Evolutionary conservation across 228 moss, liverwort and hornwort genomes (phyloP).

Genomic region (Sphagnum fallax): DNA sequence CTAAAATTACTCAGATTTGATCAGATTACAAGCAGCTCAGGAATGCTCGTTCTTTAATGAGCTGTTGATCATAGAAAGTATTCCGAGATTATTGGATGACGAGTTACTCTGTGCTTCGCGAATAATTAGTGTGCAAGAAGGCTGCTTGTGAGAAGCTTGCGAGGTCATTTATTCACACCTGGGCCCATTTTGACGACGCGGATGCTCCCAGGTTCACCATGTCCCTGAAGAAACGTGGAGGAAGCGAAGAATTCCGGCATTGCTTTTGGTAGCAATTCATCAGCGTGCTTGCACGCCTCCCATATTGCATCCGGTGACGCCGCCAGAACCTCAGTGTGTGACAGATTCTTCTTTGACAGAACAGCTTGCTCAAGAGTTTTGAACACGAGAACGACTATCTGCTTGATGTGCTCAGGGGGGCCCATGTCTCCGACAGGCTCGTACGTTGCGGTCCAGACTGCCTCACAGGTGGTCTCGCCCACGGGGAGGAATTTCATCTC

Average conservation of each 20-base stretch:
- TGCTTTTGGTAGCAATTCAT: slow-evolving; percentile 21
- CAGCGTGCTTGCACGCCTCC: slow-evolving; percentile 33
- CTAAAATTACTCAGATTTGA: too few species aligned
- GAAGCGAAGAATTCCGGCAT: slow-evolving; percentile 33
- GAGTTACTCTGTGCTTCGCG: too few species aligned
- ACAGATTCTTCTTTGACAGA: slow-evolving; percentile 9
- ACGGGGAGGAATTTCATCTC: too few species aligned
- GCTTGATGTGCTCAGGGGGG: slow-evolving; percentile 18
- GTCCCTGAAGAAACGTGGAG: slow-evolving; percentile 20
- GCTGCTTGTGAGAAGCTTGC: too few species aligned
- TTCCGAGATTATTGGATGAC: too few species aligned
- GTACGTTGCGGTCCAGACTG: slow-evolving; percentile 31
- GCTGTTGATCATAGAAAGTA: too few species aligned
- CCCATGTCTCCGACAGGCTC: slow-evolving; percentile 26
- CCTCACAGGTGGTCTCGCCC: not conserved
- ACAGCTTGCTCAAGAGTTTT: not conserved
- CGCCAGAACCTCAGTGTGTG: slow-evolving; percentile 20
- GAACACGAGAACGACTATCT: not conserved
- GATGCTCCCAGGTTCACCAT: slow-evolving; percentile 28
- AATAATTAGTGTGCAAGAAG: too few species aligned
- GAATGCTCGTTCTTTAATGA: too few species aligned
- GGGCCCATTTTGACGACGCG: slow-evolving; percentile 30
- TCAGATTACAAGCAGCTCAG: too few species aligned
- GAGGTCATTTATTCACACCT: not conserved
- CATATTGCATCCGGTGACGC: slow-evolving; percentile 27